Base-by-base conservation (phyloP, 2,329 filamentous ascomycete species). In the Macroventuria anomochaeta region DNA sequence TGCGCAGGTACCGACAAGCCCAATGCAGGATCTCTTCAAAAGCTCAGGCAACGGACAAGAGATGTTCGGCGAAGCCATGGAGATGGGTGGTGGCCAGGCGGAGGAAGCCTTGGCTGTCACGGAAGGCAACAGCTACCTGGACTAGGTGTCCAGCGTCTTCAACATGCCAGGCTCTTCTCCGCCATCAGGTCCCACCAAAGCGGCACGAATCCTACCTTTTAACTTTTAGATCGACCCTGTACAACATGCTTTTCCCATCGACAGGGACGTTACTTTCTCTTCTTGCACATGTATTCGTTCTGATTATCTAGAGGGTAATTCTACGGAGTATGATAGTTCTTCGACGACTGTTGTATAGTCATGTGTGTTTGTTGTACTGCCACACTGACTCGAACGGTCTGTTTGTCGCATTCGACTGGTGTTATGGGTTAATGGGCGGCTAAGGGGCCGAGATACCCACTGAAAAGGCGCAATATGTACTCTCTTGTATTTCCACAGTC, bases 51-150 rank as follows among this genome's bases (percentile, higher is more conserved):
- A 67, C 44, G 69, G 65, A 11, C 65, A 72, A 29, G 72, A 73
- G 55, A 68, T 74, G 65, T 74, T 74, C 46, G 68, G 69, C 21
- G 71, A 74, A 33, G 58, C 69, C 25, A 70, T 73, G 64, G 71
- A 73, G 39, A 64, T 65, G 43, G 69, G 63, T 23, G 71, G 70
- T 20, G 69, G 72, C 31, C 72, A 75, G 46, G 72, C 70, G 7
- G 72, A 74, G 44, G 72, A 75, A 49, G 72, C 72, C 13, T 53
- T 75, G 46, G 72, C 72, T 42, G 64, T 72, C 3, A 74, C 72
- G 3, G 72, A 72, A 53, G 62, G 63, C 29, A 70, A 68, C 53
- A 64, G 61, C 38, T 72, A 71, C 47, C 59, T 71, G 61, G 69
- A 72, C 20, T 73, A 69, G 65, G 44, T 46, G 34, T 55, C 52